Percentiles rank a stretch among this genome's conserved stretches.
Conservation (phyloP, 345 rosid species). For the Gossypium thurberi region DNA sequence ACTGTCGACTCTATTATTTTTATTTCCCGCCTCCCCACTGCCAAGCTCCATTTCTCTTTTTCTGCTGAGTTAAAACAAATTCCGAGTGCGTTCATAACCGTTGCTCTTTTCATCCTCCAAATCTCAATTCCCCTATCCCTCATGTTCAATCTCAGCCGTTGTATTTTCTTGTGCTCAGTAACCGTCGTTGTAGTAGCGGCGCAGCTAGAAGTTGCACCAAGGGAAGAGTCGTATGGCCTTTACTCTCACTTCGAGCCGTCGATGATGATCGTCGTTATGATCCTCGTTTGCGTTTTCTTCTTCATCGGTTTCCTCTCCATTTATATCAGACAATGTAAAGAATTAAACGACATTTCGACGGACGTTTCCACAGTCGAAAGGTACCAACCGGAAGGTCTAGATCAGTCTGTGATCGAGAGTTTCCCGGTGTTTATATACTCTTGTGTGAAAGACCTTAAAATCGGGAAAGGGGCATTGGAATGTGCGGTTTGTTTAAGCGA, state of each 20-base stretch:
- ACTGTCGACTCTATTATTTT: background rate
- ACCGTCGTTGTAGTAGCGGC: background rate
- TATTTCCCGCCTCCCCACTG: conserved; percentile 3
- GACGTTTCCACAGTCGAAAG: background rate
- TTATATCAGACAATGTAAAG: conserved; percentile 25
- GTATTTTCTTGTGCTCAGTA: background rate
- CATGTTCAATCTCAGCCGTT: background rate
- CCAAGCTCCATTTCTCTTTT: background rate
- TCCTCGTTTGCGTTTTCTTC: conserved; percentile 24
- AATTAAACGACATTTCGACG: background rate
- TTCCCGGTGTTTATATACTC: conserved; percentile 62
- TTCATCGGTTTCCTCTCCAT: conserved; percentile 19
- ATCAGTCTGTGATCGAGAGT: conserved; percentile 35
- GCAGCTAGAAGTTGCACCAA: background rate
- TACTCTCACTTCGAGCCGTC: conserved; percentile 24
- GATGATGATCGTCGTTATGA: conserved; percentile 14
- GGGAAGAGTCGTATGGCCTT: background rate
- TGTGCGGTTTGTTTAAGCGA: conserved; percentile 51
- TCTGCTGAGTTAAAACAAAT: background rate
- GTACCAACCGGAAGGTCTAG: conserved; percentile 37
- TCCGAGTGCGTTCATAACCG: background rate
- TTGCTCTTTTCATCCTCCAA: background rate
- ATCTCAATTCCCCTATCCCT: background rate
- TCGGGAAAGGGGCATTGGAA: conserved; percentile 42
- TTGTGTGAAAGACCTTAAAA: conserved; percentile 35